Base-by-base conservation (phyloP, 495 filamentous ascomycete species). In the Hypoxylon crocopeplum region DNA sequence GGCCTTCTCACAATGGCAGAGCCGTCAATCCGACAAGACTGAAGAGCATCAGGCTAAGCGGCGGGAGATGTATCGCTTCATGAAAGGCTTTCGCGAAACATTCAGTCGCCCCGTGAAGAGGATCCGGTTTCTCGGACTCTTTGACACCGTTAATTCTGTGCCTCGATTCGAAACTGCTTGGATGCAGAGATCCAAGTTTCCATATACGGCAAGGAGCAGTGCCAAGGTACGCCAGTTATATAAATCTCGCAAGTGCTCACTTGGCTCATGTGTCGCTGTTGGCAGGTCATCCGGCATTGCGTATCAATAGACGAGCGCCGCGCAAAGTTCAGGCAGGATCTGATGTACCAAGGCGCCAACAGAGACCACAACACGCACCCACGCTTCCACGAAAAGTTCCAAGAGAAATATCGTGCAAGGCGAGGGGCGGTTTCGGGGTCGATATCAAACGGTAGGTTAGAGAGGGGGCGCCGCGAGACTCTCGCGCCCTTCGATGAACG, bases 1-100 rank as follows among this genome's bases (percentile, higher is more conserved):
- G 73, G 90, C 90, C 0, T 96, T 95, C 59, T 82, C 87, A 39
- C 88, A 86, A 55, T 96, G 91, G 91, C 88, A 95, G 69, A 82
- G 84, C 56, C 83, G 91, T 0, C 75, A 82, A 17, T 82, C 81
- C 5, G 77, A 78, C 40, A 78, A 77, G 0, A 81, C 86, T 0
- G 79, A 79, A 27, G 76, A 82, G 58, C 84, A 85, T 47, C 77
- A 79, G 56, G 71, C 76, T 30, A 82, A 84, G 63, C 71, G 77
- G 58, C 53, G 63, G 25, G 77, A 85, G 48, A 85, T 92, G 71
- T 91, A 90, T 64, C 65, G 80, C 4, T 94, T 88, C 60, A 87
- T 94, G 85, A 87, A 87, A 56, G 87, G 85, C 0, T 96, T 96
- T 72, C 86, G 90, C 17, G 89, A 93, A 64, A 94, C 90, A 0